Percentiles rank a stretch among this genome's conserved stretches.
phyloP scores from a whole-genome alignment of 768 basidiomycete genomes.

The Goffeauzyma gilvescens region DNA sequence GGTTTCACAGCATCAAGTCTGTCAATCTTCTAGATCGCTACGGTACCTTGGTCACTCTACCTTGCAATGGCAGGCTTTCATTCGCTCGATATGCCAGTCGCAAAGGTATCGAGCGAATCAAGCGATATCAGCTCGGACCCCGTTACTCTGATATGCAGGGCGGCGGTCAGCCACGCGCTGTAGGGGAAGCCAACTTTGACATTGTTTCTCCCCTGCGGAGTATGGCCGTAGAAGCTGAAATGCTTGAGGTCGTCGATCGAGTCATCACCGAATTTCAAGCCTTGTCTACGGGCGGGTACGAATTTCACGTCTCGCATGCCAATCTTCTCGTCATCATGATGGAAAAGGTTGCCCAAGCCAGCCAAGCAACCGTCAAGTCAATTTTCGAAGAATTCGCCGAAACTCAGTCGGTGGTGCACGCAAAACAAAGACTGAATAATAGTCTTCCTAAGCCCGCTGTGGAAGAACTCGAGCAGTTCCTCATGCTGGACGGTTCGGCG shows the following conservation, averaged over 20 bases:
- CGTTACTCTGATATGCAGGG: conserved; percentile 17
- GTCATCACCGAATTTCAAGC: conserved; percentile 28
- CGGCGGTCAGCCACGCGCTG: conserved; percentile 22
- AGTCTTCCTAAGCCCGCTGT: conserved; percentile 15
- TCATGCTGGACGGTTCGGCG: conserved; percentile 19
- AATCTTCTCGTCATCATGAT: conserved; percentile 3
- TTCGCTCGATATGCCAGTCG: conserved; percentile 25
- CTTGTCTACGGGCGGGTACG: conserved; percentile 18
- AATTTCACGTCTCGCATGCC: conserved; percentile 28
- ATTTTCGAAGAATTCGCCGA: not conserved
- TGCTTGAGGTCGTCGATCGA: conserved; percentile 27
- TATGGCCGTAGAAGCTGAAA: conserved; percentile 21
- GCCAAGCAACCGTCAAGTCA: not conserved
- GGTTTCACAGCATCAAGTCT: conserved; percentile 43
- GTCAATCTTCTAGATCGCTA: conserved; percentile 55
- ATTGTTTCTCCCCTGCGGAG: conserved; percentile 26
- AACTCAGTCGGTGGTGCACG: not conserved
- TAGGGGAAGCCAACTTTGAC: conserved; percentile 26
- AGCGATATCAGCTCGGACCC: conserved; percentile 26
- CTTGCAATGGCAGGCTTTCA: conserved; percentile 19
- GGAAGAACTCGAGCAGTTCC: conserved; percentile 28
- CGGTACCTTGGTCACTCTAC: conserved; percentile 21
- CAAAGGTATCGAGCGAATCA: conserved; percentile 26
- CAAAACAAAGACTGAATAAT: not conserved
- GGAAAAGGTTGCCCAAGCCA: not conserved